Evolutionary conservation across 495 filamentous ascomycete species (phyloP), one percentile per base, ranked within the genome.

Genomic region (Penicillium robsamsonii): DNA sequence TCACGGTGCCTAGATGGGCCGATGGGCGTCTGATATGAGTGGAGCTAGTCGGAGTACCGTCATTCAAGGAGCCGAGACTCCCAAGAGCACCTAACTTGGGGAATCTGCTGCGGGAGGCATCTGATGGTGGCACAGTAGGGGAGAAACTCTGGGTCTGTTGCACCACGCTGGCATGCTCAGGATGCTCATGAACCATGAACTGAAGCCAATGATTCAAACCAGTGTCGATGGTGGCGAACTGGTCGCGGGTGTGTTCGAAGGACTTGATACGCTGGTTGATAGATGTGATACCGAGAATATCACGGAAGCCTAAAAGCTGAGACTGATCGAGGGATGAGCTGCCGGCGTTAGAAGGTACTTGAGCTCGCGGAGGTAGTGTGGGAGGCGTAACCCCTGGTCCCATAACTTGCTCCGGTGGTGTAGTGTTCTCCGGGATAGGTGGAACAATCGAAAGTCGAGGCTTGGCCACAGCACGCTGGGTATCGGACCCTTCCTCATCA

Each of bases 201-300:
- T 74, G 57, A 47, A 96, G 71, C 92, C 92, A 96, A 48, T 86
- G 73, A n/a, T 74, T 70, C 11, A 96, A 71, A 3, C 92, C 91
- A 8, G 86, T 86, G 52, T 96, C 82, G 52, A 87, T 80, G 10
- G 76, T 70, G 1, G 87, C 86, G 58, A 90, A 91, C 50, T 90
- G 84, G 15, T 78, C 71, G 46, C 89, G 79, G 0, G 87, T 87
- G 33, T 83, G 81, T 58, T 90, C 80, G 65, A 85, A 94, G 1
- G 83, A 82, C 35, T 76, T 70, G 44, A 91, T 86, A 22, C 90
- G 84, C 38, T 92, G 87, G 24, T 77, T 63, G 0, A 81, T 61
- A 6, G 80, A 75, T 18, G 79, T 77, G 33, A 90, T 74, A 5
- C 81, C 81, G 46, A 90, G 73, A 46, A 94, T 93, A 37, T 92